phyloP scores from a whole-genome alignment of 1,139 yeast species.

The Citeromyces siamensis region DNA sequence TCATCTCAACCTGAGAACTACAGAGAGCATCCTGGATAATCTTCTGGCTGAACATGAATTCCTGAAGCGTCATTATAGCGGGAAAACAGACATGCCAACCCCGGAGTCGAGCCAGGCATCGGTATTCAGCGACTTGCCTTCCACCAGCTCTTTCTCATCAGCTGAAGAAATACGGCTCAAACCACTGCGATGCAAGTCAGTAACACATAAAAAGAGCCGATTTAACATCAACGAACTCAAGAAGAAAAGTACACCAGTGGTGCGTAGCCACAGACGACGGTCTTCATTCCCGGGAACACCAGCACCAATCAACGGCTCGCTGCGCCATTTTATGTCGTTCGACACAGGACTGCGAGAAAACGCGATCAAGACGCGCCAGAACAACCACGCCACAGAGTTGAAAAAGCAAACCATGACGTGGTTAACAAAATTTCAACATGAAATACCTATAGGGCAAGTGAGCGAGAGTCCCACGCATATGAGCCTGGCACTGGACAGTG shows the following conservation, averaged over 20 bases:
- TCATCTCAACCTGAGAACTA: constrained; percentile 26
- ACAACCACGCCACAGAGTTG: constrained; percentile 9
- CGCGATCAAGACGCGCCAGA: background rate
- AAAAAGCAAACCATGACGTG: constrained; percentile 19
- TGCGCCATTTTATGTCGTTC: constrained; percentile 17
- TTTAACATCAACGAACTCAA: background rate
- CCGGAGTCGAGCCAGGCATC: background rate
- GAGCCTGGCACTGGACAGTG: background rate
- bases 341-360: constrained; percentile 14
- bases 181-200: constrained; percentile 1
- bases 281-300: constrained; percentile 10
- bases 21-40: constrained; percentile 35
- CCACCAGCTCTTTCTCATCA: background rate
- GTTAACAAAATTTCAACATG: constrained; percentile 8
- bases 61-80: constrained; percentile 15
- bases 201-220: background rate
- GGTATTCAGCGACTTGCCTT: constrained; percentile 2
- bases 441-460: background rate
- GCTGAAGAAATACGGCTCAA: background rate
- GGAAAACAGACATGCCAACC: background rate
- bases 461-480: constrained; percentile 2
- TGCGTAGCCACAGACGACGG: constrained; percentile 10
- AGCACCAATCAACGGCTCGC: constrained; percentile 4
- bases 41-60: constrained; percentile 33
- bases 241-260: background rate